Evolutionary conservation across 2,329 filamentous ascomycete species (phyloP), one percentile per base, ranked within the genome.

Genomic region (Helminthosporium solani): DNA sequence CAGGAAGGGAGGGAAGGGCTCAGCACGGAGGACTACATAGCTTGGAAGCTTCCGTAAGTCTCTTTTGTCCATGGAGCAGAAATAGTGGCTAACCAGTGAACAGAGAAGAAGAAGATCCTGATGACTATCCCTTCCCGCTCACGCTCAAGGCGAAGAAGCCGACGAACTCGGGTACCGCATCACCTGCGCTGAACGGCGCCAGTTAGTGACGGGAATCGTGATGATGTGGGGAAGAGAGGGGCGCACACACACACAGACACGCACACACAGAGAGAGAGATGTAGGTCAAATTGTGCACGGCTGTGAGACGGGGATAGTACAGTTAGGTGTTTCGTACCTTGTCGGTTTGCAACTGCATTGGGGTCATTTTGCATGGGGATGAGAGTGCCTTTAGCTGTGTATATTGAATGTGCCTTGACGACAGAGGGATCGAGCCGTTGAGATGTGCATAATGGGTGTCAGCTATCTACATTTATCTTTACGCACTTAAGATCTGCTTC

Each of bases 1-100:
- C 94, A 97, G 73, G 94, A 99, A 73, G 90, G 90, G 35, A 86
- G 87, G 34, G 94, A 99, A 71, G 91, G 92, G 1, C 75, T 99
- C 58, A 94, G 81, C 74, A 97, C 94, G 0, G 94, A 99, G 73
- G 94, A 99, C 67, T 97, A 99, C 70, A 90, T 97, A 64, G 88
- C 92, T 25, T 99, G 94, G 94, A 96, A 95, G 75, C 77, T 97
- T 48, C 94, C 92, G 87, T 97, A 81, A 87, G 91, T 90, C 46
- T 28, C n/a, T 25, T 15, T 8, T 4, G n/a, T 5, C 19, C n/a
- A 38, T 12, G 8, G 49, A 1, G 23, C 23, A 33, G 9, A 34
- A 38, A 71, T 73, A 61, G 75, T 43, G 42, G 3, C 9, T 30
- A 16, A 31, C 30, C 54, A 7, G 12, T 11, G 21, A n/a, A 49